Evolutionary conservation across 768 basidiomycete genomes (phyloP), one percentile per base, ranked within the genome.

Genomic region (Suillus fuscotomentosus): DNA sequence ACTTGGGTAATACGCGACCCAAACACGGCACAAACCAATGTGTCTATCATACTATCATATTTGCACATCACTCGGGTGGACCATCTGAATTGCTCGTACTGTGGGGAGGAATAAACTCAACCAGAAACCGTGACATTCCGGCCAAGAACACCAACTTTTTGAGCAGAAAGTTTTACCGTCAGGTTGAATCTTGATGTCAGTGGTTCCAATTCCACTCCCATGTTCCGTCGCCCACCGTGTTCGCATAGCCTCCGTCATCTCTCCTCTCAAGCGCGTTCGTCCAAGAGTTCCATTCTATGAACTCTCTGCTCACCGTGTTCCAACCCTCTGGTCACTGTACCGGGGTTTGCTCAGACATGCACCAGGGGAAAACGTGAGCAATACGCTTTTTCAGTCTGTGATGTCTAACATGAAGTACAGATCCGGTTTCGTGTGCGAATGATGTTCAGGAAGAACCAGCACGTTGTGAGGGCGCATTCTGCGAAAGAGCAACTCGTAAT

Each of bases 301-400:
- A 57, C 86, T 94, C 34, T 79, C 82, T 0, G 88, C 88, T 0
- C 94, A 96, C 73, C 84, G 88, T 24, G 75, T 88, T 34, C 93
- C 94, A 3, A 94, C 92, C 0, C 73, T 90, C 69, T 92, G 91
- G 90, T 75, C 80, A 0, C 77, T 95, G 5, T 96, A 95, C 73
- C 83, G 92, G 24, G 85, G 86, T 4, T 80, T 96, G 15, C 75
- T 92, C 56, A 77, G 81, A 36, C 70, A 81, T 47, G 81, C 90
- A 7, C 84, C 86, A 1, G 81, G 81, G 15, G 81, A 83, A 34
- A 79, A 84, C 71, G 90, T 91, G 68, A 47, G 10, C 51, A 2
- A 36, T 20, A n/a, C 34, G 39, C n/a, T 48, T 48, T 60, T n/a
- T 15, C 8, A 38, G 2, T 3, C 41, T 20, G 34, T 20, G 51